Base-by-base conservation (phyloP, 2,329 filamentous ascomycete genomes). In the Stemphylium vesicarium region DNA sequence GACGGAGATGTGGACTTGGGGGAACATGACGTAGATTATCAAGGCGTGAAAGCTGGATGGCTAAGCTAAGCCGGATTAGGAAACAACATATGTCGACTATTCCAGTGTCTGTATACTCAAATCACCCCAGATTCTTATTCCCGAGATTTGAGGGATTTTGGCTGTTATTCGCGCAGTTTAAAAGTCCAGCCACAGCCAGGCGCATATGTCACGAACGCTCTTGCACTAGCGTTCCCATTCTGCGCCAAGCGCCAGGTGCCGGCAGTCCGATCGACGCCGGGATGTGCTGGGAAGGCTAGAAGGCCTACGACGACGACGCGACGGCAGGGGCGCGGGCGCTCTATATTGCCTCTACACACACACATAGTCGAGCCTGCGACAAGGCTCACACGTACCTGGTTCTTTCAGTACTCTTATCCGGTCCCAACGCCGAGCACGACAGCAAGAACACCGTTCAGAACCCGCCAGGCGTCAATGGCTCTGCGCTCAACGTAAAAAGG, bases 201-300 rank as follows among this genome's bases (percentile, higher is more conserved):
- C 20, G 20, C 12, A n/a, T 6, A 20, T 7, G 11, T 12, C 29
- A 18, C 15, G 11, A 22, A 10, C 31, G 15, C 8, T 18, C 32
- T 22, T 22, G 16, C 29, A 20, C 18, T 43, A 47, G 47, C 40
- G 40, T 10, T 32, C 31, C 47, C 42, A 11, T 5, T n/a, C 18
- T 38, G 32, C 15, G 55, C 51, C 52, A 45, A 50, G 45, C 36
- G 10, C 40, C 24, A 26, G 13, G 20, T 43, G 47, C 38, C 48
- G 49, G 12, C 26, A 31, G 38, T 11, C 43, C 22, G 43, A 57
- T 56, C 46, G 47, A 44, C 38, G 33, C 51, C 32, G 38, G 51
- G 52, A 31, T 33, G 13, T 2, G 37, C 54, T 16, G 42, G 35
- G 22, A 38, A 35, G 29, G 42, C 46, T 44, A 58, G 43, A 51